Conservation (phyloP, 441 rosid genomes). For the Cnidoscolus chayamansa region DNA sequence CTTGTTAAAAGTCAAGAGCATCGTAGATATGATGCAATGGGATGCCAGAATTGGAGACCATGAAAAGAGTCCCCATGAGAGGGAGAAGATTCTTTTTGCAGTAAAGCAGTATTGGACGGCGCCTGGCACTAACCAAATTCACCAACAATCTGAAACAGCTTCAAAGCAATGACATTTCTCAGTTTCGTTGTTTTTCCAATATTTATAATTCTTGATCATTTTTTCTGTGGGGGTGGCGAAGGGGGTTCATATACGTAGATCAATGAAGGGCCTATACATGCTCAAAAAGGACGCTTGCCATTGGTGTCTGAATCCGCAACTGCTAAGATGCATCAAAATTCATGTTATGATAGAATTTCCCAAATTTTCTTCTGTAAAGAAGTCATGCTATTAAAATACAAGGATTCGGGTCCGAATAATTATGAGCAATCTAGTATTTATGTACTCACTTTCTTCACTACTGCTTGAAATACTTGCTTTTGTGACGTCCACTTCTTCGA, state of each 20-base stretch:
- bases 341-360: neutral
- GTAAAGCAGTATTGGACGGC: slow-evolving; percentile 54
- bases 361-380: neutral
- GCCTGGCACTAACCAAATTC: slow-evolving; percentile 27
- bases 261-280: neutral
- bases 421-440: neutral
- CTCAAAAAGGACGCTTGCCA: neutral
- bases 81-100: slow-evolving; percentile 62
- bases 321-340: neutral
- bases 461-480: too few relatives aligned
- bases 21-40: slow-evolving; percentile 45
- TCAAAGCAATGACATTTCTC: slow-evolving; percentile 6
- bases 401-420: neutral
- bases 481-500: too few relatives aligned
- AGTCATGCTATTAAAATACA: neutral
- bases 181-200: neutral
- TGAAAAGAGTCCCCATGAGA: slow-evolving; percentile 49
- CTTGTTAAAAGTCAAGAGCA: slow-evolving; percentile 43
- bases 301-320: neutral
- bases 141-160: slow-evolving; percentile 10
- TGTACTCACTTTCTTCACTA: neutral
- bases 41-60: slow-evolving; percentile 52
- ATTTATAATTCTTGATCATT: slow-evolving; percentile 4
- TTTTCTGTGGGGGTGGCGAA: neutral
- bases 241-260: neutral